Conservation (phyloP, 495 filamentous ascomycete species). For the Mytilinidion resinicola region DNA sequence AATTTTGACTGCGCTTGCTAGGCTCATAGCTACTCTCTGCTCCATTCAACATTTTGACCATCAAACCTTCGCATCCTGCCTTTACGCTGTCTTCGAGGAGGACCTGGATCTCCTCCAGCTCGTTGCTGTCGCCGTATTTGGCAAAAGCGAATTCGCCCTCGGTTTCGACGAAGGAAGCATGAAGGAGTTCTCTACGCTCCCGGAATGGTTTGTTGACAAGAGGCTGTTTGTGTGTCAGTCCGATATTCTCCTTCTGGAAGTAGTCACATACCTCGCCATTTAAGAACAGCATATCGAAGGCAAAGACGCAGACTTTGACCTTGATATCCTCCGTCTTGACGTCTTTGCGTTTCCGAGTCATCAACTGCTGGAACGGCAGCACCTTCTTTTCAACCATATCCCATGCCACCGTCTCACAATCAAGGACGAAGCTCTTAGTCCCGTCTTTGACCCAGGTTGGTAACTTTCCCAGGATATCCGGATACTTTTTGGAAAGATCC, state of each 20-base stretch:
- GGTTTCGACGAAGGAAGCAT: constrained; percentile 62
- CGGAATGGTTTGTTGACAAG: constrained; percentile 81
- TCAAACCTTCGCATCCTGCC: constrained; percentile 90
- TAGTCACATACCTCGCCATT: constrained; percentile 67
- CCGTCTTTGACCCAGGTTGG: constrained; percentile 80
- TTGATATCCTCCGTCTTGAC: constrained; percentile 96
- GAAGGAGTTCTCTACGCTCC: constrained; percentile 72
- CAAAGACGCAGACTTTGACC: constrained; percentile 95
- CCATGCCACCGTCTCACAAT: constrained; percentile 99
- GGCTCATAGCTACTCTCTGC: constrained; percentile 88
- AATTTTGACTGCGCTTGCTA: constrained; percentile 89
- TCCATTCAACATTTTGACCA: constrained; percentile 99
- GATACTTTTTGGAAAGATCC: constrained; percentile 94
- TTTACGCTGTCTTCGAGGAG: constrained; percentile 92
- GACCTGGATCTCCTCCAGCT: constrained; percentile 84
- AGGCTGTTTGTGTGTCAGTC: constrained; percentile 40
- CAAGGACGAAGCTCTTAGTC: constrained; percentile 89
- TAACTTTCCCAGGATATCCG: constrained; percentile 84
- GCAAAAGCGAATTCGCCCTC: constrained; percentile 93
- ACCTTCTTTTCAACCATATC: constrained; percentile 88
- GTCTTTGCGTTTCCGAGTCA: constrained; percentile 96
- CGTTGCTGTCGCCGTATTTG: constrained; percentile 76
- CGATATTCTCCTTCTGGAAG: neutral
- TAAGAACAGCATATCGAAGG: constrained; percentile 89
- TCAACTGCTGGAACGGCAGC: constrained; percentile 91